Base-by-base conservation (phyloP, 2,329 filamentous ascomycete species). In the Pseudodiploospora longispora region DNA sequence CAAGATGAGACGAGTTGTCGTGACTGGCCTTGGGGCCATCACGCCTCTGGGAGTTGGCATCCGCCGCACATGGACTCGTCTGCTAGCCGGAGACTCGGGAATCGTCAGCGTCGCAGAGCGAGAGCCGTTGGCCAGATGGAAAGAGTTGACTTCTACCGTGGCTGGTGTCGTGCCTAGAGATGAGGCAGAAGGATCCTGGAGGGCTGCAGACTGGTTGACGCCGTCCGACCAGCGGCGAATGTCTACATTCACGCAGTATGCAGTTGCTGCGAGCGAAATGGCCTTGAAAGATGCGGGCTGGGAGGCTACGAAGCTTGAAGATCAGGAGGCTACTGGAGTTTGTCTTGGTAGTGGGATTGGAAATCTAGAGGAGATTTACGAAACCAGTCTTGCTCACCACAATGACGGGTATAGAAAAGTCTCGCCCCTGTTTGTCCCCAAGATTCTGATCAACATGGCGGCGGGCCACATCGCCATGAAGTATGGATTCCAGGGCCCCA, bases 311-410 rank as follows among this genome's bases (percentile, higher is more conserved):
- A 65, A 59, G 4, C 69, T 73, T 12, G 74, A 80, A 27, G 78
- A 90, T 46, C 74, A 76, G 27, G 85, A 95, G 58, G 74, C 75
- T 43, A 95, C 90, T 0, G 93, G 93, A 1, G 86, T 98, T 1
- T 95, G 91, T 57, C 74, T 98, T 35, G 93, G 93, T 2, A 97
- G 91, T 52, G 93, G 93, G 2, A 96, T 98, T 55, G 93, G 93
- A 10, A 96, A 93, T 57, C 75, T 98, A 34, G 85, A 95, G 35
- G 89, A 95, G 55, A 81, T 95, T 6, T 96, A 94, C 64, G 75
- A 83, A 49, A 94, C 89, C 2, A 87, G 86, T 45, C 58, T 95
- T 40, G 80, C 78, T 1, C 95, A 86, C 59, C 75, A 86, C 30
- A 73, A 78, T 64, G 80, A 80, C 46, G 91, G 91, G 51, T 95